A percentile compares a stretch with the other conserved stretches of the same genome.
Conservation (phyloP, 2,329 filamentous ascomycete species). For the Fusarium incarnatum region DNA sequence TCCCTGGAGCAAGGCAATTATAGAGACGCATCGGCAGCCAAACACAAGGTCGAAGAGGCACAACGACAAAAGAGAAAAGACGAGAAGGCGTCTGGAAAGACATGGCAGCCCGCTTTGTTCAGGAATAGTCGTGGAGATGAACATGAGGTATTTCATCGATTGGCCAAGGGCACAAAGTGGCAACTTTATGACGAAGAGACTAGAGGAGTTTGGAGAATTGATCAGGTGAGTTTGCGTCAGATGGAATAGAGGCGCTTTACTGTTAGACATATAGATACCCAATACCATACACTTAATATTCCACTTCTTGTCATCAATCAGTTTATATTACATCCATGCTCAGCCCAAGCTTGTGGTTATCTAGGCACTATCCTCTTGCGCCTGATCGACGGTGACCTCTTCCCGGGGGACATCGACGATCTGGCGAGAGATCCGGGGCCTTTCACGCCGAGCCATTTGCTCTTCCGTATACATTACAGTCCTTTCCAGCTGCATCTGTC, state of each 20-base stretch:
- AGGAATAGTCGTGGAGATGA: not conserved
- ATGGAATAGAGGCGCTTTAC: not conserved
- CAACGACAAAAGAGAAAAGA: constrained; percentile 79
- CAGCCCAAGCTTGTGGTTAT: too few species aligned
- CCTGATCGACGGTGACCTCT: too few species aligned
- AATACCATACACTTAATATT: not conserved
- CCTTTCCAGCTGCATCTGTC: too few species aligned
- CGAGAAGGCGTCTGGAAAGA: constrained; percentile 64
- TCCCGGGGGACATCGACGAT: too few species aligned
- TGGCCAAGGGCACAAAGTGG: constrained; percentile 24
- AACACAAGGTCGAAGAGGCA: constrained; percentile 83
- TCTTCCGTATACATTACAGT: too few species aligned
- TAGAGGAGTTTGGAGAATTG: constrained; percentile 34
- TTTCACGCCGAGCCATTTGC: too few species aligned
- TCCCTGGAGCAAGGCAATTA: constrained; percentile 81
- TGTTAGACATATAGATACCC: not conserved
- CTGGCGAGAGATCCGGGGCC: too few species aligned
- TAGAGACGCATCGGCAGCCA: constrained; percentile 76
- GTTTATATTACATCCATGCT: too few species aligned
- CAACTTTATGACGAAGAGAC: constrained; percentile 28
- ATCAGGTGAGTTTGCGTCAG: constrained; percentile 8
- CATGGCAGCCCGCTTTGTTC: constrained; percentile 39
- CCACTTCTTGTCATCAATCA: too few species aligned
- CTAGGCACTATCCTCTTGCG: too few species aligned
- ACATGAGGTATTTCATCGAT: constrained; percentile 19